Evolutionary conservation across 495 filamentous ascomycete species (phyloP).

Genomic region (Aeminium ludgeri): DNA sequence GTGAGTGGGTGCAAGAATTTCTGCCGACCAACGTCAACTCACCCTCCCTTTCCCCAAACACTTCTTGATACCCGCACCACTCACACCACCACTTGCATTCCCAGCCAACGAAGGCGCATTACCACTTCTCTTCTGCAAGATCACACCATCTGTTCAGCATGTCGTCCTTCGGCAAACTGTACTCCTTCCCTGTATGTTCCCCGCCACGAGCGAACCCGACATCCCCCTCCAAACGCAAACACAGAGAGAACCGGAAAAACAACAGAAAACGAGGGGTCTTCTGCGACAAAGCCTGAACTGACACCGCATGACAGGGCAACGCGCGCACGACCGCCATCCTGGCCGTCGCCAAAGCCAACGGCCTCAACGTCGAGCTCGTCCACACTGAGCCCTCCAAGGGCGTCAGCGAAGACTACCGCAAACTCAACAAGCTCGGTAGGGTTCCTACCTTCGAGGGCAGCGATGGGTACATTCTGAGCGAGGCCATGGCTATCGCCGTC

Average conservation of each 20-base stretch:
- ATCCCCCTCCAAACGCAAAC: background rate
- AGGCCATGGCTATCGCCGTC: conserved; percentile 89
- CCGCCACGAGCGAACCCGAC: background rate
- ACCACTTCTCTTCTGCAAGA: background rate
- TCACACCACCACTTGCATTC: background rate
- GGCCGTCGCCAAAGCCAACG: conserved; percentile 91
- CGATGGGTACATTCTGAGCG: conserved; percentile 78
- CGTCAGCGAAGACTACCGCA: conserved; percentile 54
- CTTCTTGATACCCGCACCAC: background rate
- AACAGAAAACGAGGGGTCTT: too few species aligned
- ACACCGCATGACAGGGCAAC: conserved; percentile 45
- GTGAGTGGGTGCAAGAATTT: background rate
- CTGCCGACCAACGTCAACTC: background rate
- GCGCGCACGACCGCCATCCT: conserved; percentile 71
- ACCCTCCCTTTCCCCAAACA: too few species aligned
- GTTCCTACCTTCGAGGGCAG: conserved; percentile 81
- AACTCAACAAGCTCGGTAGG: conserved; percentile 75
- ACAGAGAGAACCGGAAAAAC: too few species aligned
- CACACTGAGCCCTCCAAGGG: conserved; percentile 44
- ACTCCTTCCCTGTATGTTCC: conserved; percentile 59
- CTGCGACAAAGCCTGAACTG: too few species aligned
- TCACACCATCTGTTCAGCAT: conserved; percentile 1
- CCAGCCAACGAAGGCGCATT: conserved; percentile 14
- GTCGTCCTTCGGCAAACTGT: conserved; percentile 75
- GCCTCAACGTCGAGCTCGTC: conserved; percentile 74